These are phyloP conservation scores for Fusarium mangiferae DNA, from an alignment of 2,329 filamentous ascomycete species.

Conservation along the genomic window DNA sequence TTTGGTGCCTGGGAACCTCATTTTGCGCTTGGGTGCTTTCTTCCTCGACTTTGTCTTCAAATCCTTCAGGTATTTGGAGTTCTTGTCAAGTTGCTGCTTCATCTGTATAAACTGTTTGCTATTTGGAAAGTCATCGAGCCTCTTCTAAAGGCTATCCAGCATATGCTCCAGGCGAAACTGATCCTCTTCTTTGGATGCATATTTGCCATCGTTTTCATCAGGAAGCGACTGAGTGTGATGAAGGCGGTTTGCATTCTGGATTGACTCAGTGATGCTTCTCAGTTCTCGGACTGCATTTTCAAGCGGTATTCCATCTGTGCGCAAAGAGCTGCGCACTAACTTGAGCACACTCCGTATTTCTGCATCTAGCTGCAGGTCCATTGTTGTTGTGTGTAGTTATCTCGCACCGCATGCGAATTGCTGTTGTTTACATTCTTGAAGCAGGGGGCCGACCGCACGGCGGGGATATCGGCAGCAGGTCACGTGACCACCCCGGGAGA, in stretches of 20 bases:
- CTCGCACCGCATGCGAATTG: too few species aligned
- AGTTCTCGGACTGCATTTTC: neutral
- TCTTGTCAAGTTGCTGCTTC: neutral
- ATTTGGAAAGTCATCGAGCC: neutral
- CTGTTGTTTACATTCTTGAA: neutral
- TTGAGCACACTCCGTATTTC: neutral
- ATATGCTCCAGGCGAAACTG: neutral
- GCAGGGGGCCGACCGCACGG: fast-evolving
- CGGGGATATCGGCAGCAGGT: fast-evolving
- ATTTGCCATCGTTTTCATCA: fast-evolving
- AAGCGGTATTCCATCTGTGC: neutral
- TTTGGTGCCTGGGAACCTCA: fast-evolving
- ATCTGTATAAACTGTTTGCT: neutral
- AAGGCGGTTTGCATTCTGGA: neutral
- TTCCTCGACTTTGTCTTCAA: neutral
- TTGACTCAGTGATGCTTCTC: neutral
- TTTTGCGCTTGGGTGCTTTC: fast-evolving
- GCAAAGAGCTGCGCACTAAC: neutral
- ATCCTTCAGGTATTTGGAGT: neutral
- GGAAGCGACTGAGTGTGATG: neutral
- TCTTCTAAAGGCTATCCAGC: neutral
- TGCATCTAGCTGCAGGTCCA: neutral
- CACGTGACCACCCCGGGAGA: neutral
- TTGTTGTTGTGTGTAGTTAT: neutral
- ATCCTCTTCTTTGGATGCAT: fast-evolving